A percentile compares a stretch with the other conserved stretches of the same genome.
These are phyloP conservation scores for Colletotrichum siamense DNA, from an alignment of 2,329 filamentous ascomycete genomes.

Conservation along the genomic window DNA sequence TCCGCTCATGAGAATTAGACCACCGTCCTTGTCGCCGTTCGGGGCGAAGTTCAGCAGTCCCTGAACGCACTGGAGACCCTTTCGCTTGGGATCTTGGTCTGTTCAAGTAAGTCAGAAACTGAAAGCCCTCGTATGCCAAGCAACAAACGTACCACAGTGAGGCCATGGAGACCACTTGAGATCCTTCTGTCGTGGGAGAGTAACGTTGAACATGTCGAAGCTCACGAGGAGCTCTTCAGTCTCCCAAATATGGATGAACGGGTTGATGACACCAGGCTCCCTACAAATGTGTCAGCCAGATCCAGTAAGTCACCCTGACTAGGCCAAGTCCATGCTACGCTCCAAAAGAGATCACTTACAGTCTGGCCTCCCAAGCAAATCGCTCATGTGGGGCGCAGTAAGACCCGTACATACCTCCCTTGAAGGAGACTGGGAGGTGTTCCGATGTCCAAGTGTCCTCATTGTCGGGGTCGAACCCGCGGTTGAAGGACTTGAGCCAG, in stretches of 20 bases:
- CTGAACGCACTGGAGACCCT: slow-evolving; percentile 36
- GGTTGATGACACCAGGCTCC: slow-evolving; percentile 44
- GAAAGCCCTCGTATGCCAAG: fast-evolving
- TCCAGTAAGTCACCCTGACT: fast-evolving
- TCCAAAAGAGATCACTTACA: not conserved
- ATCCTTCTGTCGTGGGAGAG: slow-evolving; percentile 34
- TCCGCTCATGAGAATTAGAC: slow-evolving; percentile 49
- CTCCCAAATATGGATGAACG: slow-evolving; percentile 46
- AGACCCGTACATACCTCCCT: slow-evolving; percentile 47
- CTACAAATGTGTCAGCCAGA: not conserved
- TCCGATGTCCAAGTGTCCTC: slow-evolving; percentile 46
- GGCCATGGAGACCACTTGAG: slow-evolving; percentile 11
- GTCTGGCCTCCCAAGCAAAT: slow-evolving; percentile 47
- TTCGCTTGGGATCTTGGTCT: slow-evolving; percentile 40
- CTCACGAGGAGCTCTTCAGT: slow-evolving; percentile 31
- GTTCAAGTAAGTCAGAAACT: fast-evolving
- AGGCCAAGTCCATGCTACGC: not conserved
- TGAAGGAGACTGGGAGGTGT: slow-evolving; percentile 46
- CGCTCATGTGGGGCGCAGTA: slow-evolving; percentile 47
- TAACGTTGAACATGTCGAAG: slow-evolving; percentile 43
- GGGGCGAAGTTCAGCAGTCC: slow-evolving; percentile 50
- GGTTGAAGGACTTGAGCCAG: slow-evolving; percentile 46
- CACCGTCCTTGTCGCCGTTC: slow-evolving; percentile 50
- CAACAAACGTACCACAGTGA: not conserved
- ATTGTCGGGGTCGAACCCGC: slow-evolving; percentile 43